phyloP scores from a whole-genome alignment of 306 rosid species.

The Malus sylvestris region DNA sequence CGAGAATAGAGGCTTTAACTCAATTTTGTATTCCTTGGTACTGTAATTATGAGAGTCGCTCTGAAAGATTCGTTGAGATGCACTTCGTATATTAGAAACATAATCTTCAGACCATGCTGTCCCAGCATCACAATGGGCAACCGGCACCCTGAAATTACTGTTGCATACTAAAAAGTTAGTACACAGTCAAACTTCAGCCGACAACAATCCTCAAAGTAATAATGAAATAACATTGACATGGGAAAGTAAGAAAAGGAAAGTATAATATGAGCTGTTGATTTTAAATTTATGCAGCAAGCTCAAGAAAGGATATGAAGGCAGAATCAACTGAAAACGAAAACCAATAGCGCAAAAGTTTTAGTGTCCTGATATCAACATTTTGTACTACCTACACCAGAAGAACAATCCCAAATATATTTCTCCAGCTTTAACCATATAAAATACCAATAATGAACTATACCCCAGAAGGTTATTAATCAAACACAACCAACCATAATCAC shows the following conservation, averaged over 20 bases:
- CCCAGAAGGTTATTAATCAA: neutral
- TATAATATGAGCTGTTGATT: neutral
- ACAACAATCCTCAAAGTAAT: slow-evolving; percentile 3
- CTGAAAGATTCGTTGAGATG: slow-evolving; percentile 41
- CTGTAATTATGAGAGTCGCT: slow-evolving; percentile 40
- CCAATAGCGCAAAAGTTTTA: neutral
- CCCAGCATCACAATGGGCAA: slow-evolving; percentile 76
- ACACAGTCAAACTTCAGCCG: slow-evolving; percentile 7
- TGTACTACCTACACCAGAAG: neutral
- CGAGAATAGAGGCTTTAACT: slow-evolving; percentile 67
- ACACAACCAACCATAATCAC: neutral
- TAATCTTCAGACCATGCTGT: slow-evolving; percentile 42
- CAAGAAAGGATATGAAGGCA: neutral
- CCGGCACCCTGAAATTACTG: slow-evolving; percentile 49
- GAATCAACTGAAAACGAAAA: neutral
- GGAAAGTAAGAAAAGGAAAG: neutral
- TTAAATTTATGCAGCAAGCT: neutral
- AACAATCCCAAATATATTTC: neutral
- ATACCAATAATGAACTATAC: neutral
- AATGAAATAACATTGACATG: neutral
- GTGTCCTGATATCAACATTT: neutral
- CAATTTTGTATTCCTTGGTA: slow-evolving; percentile 51
- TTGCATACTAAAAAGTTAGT: slow-evolving; percentile 24
- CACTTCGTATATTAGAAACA: slow-evolving; percentile 29
- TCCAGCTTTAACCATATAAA: neutral